Percentiles rank a stretch among this genome's conserved stretches.
phyloP scores from a whole-genome alignment of 2,329 filamentous ascomycete species.

The Cytospora piceae region DNA sequence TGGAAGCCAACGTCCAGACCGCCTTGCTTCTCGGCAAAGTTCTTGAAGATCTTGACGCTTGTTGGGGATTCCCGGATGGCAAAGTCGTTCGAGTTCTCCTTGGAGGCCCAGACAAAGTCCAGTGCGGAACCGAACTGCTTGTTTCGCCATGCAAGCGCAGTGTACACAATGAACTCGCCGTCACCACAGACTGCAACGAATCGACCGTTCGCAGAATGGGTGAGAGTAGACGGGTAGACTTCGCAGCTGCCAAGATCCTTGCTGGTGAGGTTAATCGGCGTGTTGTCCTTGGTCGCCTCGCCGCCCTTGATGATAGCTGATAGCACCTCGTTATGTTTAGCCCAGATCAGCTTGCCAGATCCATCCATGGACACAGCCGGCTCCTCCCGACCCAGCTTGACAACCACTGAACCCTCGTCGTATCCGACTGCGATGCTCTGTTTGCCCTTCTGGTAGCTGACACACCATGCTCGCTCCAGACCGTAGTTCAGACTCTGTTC shows the following conservation, averaged over 20 bases:
- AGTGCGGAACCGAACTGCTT: slow-evolving; percentile 95
- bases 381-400: slow-evolving; percentile 96
- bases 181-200: slow-evolving; percentile 91
- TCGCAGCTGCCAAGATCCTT: slow-evolving; percentile 97
- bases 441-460: slow-evolving; percentile 91
- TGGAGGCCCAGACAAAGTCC: slow-evolving; percentile 96
- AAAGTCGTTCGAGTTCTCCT: slow-evolving; percentile 98
- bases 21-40: slow-evolving; percentile 89
- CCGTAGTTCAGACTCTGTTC: slow-evolving; percentile 97
- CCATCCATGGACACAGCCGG: slow-evolving; percentile 97
- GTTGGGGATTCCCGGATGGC: slow-evolving; percentile 94
- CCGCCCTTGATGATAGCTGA: slow-evolving; percentile 92
- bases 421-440: slow-evolving; percentile 96
- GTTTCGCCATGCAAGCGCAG: slow-evolving; percentile 92
- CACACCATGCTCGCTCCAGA: slow-evolving; percentile 95
- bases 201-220: slow-evolving; percentile 90
- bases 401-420: slow-evolving; percentile 95
- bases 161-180: slow-evolving; percentile 99
- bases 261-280: slow-evolving; percentile 81
- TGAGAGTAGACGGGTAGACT: slow-evolving; percentile 91
- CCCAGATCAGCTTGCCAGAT: slow-evolving; percentile 95
- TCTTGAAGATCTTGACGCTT: slow-evolving; percentile 96
- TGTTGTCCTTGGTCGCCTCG: slow-evolving; percentile 87
- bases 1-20: slow-evolving; percentile 94
- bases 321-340: slow-evolving; percentile 91